These are phyloP conservation scores for Aureobasidium mangrovei DNA, from an alignment of 2,329 filamentous ascomycete species.

Conservation along the genomic window DNA sequence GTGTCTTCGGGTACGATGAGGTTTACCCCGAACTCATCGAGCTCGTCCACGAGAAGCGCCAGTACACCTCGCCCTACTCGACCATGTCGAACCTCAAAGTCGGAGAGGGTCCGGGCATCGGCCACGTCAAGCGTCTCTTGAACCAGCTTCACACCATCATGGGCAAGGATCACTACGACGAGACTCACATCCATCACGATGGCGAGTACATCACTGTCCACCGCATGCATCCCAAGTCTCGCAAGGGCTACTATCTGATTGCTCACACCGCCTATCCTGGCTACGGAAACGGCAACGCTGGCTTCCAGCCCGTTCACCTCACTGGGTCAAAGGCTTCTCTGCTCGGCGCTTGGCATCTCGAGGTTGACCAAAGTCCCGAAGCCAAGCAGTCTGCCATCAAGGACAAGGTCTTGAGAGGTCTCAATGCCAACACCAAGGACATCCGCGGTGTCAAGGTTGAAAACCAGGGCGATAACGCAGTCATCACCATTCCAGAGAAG, in stretches of 20 bases:
- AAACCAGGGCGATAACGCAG: conserved; percentile 61
- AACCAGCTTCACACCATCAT: conserved; percentile 93
- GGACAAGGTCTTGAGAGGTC: conserved; percentile 67
- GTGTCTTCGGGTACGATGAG: conserved; percentile 97
- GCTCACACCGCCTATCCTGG: conserved; percentile 94
- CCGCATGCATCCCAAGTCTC: conserved; percentile 80
- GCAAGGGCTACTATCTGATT: conserved; percentile 91
- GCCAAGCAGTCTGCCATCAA: conserved; percentile 54
- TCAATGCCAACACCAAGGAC: conserved; percentile 74
- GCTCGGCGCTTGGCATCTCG: conserved; percentile 84
- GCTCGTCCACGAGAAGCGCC: conserved; percentile 76
- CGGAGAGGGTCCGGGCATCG: conserved; percentile 73
- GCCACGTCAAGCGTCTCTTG: conserved; percentile 79
- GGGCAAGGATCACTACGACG: conserved; percentile 89
- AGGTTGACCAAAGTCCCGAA: conserved; percentile 71
- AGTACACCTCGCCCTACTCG: conserved; percentile 73
- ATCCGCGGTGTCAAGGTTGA: conserved; percentile 67
- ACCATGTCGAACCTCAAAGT: conserved; percentile 48
- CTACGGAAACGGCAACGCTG: conserved; percentile 74
- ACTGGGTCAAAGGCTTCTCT: conserved; percentile 76
- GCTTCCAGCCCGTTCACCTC: conserved; percentile 70
- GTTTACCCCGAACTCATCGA: conserved; percentile 91
- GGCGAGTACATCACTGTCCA: conserved; percentile 95
- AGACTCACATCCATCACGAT: conserved; percentile 95
- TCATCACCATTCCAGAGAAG: conserved; percentile 68